Base-by-base conservation (phyloP, 2,329 filamentous ascomycete genomes). In the Dactylellina parvicollis region DNA sequence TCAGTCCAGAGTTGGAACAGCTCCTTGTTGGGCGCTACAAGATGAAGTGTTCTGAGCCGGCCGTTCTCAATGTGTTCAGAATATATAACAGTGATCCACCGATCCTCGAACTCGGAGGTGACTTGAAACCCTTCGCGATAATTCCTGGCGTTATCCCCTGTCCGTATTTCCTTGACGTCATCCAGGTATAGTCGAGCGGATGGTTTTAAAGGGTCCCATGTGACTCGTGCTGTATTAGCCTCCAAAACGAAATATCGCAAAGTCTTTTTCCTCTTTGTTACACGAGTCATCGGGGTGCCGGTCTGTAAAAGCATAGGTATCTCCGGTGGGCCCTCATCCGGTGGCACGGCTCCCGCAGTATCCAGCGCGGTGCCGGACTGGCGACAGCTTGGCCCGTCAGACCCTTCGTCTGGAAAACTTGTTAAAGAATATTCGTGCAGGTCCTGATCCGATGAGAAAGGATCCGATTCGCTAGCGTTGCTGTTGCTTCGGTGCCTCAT, bases 41-140 rank as follows among this genome's bases (percentile, higher is more conserved):
- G 85, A 80, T 98, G 92, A 83, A 98, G 88, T 7, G 89, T 89
- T 80, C 97, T 96, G 77, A 88, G 89, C 79, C 92, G 94, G 7
- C 89, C 89, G 74, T 89, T 90, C 77, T 92, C 90, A 0, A 90
- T 75, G 18, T 76, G 88, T 36, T 92, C 86, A 0, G 88, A 87
- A 80, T 96, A 97, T 59, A 96, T 86, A 76, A 99, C 92, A 26
- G 93, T 96, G 79, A 98, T 94, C 86, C 93, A 96, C 12, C 88
- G 87, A 5, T 85, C 82, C 77, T 93, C 90, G 38, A 88, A 86
- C 4, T 86, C 83, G 56, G 89, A 86, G 0, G 89, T 82, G 20
- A 95, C 83, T 38, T 88, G 87, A 79, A 90, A 91, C 80, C 97
- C 93, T 77, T 94, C 88, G 42, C 92, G 90, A 79, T 96, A 96